phyloP scores from a whole-genome alignment of 352 stramenopile genomes.

The Pythium oligandrum region DNA sequence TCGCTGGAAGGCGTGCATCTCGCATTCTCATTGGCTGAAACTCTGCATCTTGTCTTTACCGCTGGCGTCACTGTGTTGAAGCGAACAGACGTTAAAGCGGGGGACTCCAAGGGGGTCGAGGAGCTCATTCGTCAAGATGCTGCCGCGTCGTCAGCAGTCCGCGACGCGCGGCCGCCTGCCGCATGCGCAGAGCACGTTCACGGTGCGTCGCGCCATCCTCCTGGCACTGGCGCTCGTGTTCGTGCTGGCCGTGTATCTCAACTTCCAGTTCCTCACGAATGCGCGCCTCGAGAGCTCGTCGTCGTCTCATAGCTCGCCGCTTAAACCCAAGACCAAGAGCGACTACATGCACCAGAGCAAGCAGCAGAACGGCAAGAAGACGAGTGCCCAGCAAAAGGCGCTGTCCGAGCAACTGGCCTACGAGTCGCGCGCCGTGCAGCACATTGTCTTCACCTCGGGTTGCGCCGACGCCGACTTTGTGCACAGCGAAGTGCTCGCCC shows the following conservation, averaged over 20 bases:
- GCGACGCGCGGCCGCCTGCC: slow-evolving; percentile 25
- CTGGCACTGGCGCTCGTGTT: slow-evolving; percentile 36
- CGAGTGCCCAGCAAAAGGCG: too few species aligned
- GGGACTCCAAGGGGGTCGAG: too few species aligned
- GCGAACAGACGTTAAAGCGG: too few species aligned
- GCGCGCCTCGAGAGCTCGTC: slow-evolving; percentile 4
- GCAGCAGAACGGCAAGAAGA: not conserved
- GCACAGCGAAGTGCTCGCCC: slow-evolving; percentile 63
- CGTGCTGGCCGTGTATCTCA: slow-evolving; percentile 54
- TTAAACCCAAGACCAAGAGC: too few species aligned
- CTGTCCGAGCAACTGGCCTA: slow-evolving; percentile 15
- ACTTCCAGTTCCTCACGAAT: slow-evolving; percentile 48
- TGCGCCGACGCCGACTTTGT: slow-evolving; percentile 62
- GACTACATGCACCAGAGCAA: too few species aligned
- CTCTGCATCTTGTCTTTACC: slow-evolving; percentile 9
- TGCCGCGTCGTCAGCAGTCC: slow-evolving; percentile 46
- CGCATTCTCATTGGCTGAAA: slow-evolving; percentile 9
- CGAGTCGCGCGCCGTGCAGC: slow-evolving; percentile 48
- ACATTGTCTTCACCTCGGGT: slow-evolving; percentile 74
- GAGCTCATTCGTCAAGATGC: slow-evolving; percentile 21
- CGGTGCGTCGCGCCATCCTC: slow-evolving; percentile 23
- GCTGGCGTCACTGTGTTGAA: not conserved
- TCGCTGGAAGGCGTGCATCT: too few species aligned
- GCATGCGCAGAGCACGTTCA: slow-evolving; percentile 13
- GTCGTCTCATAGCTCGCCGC: slow-evolving; percentile 22